Evolutionary conservation across 2,329 filamentous ascomycete genomes (phyloP).

Genomic region (Aspergillus ochraceus): DNA sequence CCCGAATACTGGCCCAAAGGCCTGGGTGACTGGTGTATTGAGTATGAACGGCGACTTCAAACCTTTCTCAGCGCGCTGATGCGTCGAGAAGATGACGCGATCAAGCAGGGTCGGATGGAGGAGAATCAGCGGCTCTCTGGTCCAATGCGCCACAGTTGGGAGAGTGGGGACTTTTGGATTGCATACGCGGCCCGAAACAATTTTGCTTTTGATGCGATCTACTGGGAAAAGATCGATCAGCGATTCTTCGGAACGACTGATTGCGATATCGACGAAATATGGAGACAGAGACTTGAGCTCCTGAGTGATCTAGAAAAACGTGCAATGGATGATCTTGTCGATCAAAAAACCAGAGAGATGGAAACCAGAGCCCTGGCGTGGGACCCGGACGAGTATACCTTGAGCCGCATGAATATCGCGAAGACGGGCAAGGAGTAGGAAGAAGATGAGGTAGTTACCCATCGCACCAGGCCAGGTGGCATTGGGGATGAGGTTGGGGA

Average conservation of each 20-base stretch:
- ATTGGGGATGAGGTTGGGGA: too few relatives aligned
- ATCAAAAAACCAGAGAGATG: slow-evolving; percentile 12
- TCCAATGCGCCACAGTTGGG: slow-evolving; percentile 15
- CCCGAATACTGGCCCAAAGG: slow-evolving; percentile 25
- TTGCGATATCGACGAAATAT: slow-evolving; percentile 4
- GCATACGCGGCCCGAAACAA: slow-evolving; percentile 1
- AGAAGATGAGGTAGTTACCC: not conserved
- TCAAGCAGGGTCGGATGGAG: slow-evolving; percentile 7
- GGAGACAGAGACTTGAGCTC: slow-evolving; percentile 12
- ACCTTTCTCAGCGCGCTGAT: slow-evolving; percentile 17
- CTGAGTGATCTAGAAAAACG: slow-evolving; percentile 6
- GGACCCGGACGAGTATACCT: slow-evolving; percentile 14
- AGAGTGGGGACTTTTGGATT: slow-evolving; percentile 10
- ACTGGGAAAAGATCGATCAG: slow-evolving; percentile 11
- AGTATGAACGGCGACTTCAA: slow-evolving; percentile 16
- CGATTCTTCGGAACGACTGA: slow-evolving; percentile 12
- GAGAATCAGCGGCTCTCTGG: slow-evolving; percentile 17
- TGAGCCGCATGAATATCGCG: too few relatives aligned
- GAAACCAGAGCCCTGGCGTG: slow-evolving; percentile 9
- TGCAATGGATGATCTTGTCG: slow-evolving; percentile 11
- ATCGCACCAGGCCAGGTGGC: too few relatives aligned
- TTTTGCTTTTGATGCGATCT: slow-evolving; percentile 13
- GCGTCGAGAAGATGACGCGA: slow-evolving; percentile 13
- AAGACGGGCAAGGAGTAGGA: too few relatives aligned
- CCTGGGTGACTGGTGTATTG: slow-evolving; percentile 17